Evolutionary conservation across 257 asterid genomes (phyloP), one percentile per base, ranked within the genome.

Genomic region (Penstemon newberryi): DNA sequence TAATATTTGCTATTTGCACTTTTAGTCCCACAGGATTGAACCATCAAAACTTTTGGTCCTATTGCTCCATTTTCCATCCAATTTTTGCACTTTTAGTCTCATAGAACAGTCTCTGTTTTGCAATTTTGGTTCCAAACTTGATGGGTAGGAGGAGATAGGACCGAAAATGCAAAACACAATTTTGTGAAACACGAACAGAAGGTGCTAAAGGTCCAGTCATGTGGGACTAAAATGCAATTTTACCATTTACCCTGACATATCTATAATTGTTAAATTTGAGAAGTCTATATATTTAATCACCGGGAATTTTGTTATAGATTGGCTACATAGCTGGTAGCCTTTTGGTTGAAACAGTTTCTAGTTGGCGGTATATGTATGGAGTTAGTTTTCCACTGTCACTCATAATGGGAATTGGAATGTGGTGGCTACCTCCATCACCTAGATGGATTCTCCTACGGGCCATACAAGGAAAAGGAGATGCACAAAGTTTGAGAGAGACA

Each of bases 351-450:
- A 70, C 83, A n/a, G 68, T 81, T 66, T 69, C 85, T 71, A 97
- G 99, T 76, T 93, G 99, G 99, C 89, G 99, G 65, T 84, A 85
- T 79, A 87, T 85, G 89, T 94, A 84, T 74, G 96, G 89, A 69
- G 60, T 85, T 77, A 82, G 96, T 84, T 75, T 55, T 68, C 96
- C 96, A 53, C 54, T 94, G 60, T 73, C 99, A 50, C 62, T 94
- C 75, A 67, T 87, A 69, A 89, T 91, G 97, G 99, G 92, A 59
- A 67, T 84, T 74, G 97, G 99, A 63, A 94, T 89, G 88, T 94
- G 96, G 97, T 94, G 96, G 91, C 84, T 94, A 55, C 96, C 99
- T 63, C 79, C 85, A 63, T 91, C 99, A 3, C 97, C 99, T 55
- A 87, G 99, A 81, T 94, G 97, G 99, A 82, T 91, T 83, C 96